Percentiles rank a stretch among this genome's conserved stretches.
Conservation (phyloP, 176 grass and related monocot genomes). For the Themeda triandra region DNA sequence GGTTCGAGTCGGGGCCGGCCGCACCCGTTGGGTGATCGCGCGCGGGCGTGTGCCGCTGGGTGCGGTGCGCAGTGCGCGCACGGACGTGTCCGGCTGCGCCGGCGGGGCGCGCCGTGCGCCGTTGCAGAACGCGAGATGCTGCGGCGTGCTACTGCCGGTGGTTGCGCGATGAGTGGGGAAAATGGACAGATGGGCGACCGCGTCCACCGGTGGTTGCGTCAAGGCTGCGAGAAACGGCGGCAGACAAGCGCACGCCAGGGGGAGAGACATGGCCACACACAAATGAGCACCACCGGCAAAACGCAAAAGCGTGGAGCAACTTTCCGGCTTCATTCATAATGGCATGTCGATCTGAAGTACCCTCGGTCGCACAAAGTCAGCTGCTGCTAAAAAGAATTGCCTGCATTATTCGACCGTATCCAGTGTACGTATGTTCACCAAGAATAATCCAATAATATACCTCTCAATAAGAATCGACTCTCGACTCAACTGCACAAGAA, state of each 20-base stretch:
- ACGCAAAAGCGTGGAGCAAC: neutral
- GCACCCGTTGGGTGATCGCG: neutral
- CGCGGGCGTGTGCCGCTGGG: neutral
- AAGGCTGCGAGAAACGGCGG: neutral
- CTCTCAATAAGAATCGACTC: neutral
- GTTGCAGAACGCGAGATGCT: too few relatives aligned
- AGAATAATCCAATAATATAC: conserved; percentile 23
- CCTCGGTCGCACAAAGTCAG: neutral
- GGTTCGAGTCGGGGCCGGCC: neutral
- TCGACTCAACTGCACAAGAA: neutral
- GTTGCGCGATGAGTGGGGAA: too few relatives aligned
- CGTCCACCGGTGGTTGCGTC: conserved; percentile 12
- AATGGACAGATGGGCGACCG: too few relatives aligned
- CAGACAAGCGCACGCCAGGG: too few relatives aligned
- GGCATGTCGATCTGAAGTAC: neutral
- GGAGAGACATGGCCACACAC: neutral
- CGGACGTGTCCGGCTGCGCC: too few relatives aligned
- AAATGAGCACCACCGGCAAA: too few relatives aligned
- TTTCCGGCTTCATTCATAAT: neutral
- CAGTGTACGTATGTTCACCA: neutral
- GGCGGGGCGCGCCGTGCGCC: neutral
- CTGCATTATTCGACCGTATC: conserved; percentile 6
- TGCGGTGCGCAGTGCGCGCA: too few relatives aligned
- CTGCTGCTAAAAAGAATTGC: neutral
- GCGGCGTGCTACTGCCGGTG: too few relatives aligned